Conservation (phyloP, 2,329 filamentous ascomycete genomes). For the Diaporthe capsici region DNA sequence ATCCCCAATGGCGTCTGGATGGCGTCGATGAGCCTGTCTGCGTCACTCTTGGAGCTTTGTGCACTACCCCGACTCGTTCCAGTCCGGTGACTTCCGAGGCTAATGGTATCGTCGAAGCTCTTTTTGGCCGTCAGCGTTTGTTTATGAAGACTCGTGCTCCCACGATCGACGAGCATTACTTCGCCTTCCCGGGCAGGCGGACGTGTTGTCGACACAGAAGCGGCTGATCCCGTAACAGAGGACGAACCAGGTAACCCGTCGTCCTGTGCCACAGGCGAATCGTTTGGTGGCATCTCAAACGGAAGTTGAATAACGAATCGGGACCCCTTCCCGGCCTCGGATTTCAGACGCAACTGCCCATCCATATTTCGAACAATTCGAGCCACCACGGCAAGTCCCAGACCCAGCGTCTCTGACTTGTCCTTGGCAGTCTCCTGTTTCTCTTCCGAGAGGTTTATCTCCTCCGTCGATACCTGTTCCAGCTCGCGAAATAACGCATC, state of each 20-base stretch:
- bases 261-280: conserved; percentile 23
- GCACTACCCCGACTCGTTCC: conserved; percentile 65
- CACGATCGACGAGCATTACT: conserved; percentile 72
- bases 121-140: conserved; percentile 46
- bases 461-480: conserved; percentile 69
- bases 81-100: conserved; percentile 58
- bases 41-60: conserved; percentile 70
- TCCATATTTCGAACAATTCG: conserved; percentile 92
- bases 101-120: conserved; percentile 56
- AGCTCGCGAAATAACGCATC: conserved; percentile 71
- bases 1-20: conserved; percentile 72
- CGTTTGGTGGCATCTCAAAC: conserved; percentile 71
- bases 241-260: background rate
- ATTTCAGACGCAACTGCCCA: conserved; percentile 87
- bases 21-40: conserved; percentile 79
- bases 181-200: conserved; percentile 62
- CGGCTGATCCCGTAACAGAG: conserved; percentile 44
- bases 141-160: conserved; percentile 46
- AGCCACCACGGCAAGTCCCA: conserved; percentile 90
- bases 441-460: conserved; percentile 43
- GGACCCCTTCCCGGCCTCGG: conserved; percentile 85
- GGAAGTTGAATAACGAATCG: conserved; percentile 85
- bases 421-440: conserved; percentile 50
- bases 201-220: conserved; percentile 51
- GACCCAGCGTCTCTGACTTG: conserved; percentile 71